Evolutionary conservation across 352 stramenopile genomes (phyloP).

Genomic region (Phytophthora syringae): DNA sequence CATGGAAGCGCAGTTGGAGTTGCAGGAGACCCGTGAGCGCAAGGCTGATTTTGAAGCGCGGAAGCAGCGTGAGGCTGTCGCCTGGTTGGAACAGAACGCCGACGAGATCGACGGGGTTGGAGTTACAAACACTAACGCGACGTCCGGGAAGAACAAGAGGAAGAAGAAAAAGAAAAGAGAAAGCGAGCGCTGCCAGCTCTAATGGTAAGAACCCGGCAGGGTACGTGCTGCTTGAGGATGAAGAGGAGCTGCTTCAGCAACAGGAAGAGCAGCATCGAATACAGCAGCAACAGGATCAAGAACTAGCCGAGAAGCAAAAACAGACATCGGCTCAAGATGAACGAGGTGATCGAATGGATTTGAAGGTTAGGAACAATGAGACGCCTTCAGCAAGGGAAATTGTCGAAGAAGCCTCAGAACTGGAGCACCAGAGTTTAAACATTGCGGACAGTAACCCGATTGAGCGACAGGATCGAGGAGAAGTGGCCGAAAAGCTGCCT

Average conservation of each 20-base stretch:
- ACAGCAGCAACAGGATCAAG: conserved; percentile 18
- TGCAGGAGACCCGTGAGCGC: conserved; percentile 59
- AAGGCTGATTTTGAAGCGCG: conserved; percentile 46
- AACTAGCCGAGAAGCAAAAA: conserved; percentile 16
- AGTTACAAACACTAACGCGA: conserved; percentile 24
- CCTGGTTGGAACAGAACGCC: conserved; percentile 59
- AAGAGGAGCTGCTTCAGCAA: conserved; percentile 43
- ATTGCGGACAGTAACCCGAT: background rate
- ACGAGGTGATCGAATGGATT: background rate
- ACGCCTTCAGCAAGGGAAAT: background rate
- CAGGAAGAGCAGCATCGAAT: conserved; percentile 29
- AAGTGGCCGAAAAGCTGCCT: background rate
- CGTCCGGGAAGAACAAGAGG: conserved; percentile 60
- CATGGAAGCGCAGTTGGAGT: conserved; percentile 82
- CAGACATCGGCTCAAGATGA: background rate
- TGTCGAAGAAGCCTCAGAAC: conserved; percentile 13
- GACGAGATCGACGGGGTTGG: conserved; percentile 36
- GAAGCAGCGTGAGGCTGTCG: conserved; percentile 55
- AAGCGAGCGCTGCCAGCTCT: conserved; percentile 13
- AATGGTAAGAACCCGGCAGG: conserved; percentile 25
- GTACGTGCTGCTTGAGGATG: conserved; percentile 55
- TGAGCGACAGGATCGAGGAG: conserved; percentile 4
- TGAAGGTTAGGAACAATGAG: conserved; percentile 6
- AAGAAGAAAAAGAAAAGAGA: conserved; percentile 82
- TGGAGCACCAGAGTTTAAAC: conserved; percentile 4